phyloP scores from a whole-genome alignment of 2,329 filamentous ascomycete genomes.

The Monosporascus sp. region DNA sequence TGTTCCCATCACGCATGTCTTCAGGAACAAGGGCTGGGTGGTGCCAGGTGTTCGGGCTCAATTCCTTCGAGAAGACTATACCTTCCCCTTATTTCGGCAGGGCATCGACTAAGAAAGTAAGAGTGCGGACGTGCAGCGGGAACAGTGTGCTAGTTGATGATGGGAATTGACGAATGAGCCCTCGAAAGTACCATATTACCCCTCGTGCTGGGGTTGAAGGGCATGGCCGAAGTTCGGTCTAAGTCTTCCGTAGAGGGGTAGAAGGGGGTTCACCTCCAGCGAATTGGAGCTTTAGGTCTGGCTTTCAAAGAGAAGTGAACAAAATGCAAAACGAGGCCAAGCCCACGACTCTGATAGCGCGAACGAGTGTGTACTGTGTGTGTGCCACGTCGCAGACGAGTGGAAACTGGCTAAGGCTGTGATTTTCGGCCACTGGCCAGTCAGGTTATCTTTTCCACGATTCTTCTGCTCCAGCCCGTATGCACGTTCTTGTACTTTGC shows the following conservation, averaged over 20 bases:
- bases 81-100: neutral
- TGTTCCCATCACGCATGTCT: neutral
- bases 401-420: too few relatives aligned
- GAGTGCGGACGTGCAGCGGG: neutral
- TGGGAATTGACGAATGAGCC: neutral
- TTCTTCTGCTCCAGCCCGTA: too few relatives aligned
- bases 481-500: too few relatives aligned
- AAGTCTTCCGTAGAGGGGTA: neutral
- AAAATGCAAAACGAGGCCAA: neutral
- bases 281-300: neutral
- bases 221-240: neutral
- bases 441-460: too few relatives aligned
- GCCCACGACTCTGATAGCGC: too few relatives aligned
- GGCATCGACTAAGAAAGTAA: neutral
- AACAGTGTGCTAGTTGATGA: neutral
- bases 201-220: neutral
- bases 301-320: neutral
- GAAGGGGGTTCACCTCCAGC: neutral
- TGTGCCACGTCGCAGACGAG: too few relatives aligned
- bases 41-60: slow-evolving; percentile 7
- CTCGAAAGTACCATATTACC: neutral
- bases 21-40: slow-evolving; percentile 4
- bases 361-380: too few relatives aligned
- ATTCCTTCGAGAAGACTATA: neutral
- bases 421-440: too few relatives aligned